phyloP scores from a whole-genome alignment of 352 stramenopile species.

The Pseudoperonospora humuli region DNA sequence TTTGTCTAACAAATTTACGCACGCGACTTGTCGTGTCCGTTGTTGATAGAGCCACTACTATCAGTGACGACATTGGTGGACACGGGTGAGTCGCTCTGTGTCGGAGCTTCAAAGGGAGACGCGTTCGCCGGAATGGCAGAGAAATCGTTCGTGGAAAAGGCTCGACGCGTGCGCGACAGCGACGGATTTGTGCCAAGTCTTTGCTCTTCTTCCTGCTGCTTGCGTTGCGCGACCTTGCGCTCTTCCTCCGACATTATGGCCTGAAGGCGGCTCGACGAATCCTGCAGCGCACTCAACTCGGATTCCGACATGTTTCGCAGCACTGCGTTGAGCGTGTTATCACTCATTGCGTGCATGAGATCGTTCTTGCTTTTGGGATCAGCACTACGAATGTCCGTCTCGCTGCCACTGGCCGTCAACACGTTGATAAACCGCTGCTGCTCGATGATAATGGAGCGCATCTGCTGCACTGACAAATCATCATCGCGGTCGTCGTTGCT shows the following conservation, averaged over 20 bases:
- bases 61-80: slow-evolving; percentile 10
- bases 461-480: slow-evolving; percentile 61
- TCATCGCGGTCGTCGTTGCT: slow-evolving; percentile 60
- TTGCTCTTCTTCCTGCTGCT: slow-evolving; percentile 27
- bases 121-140: slow-evolving; percentile 23
- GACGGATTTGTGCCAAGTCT: slow-evolving; percentile 30
- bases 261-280: slow-evolving; percentile 50
- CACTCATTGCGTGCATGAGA: slow-evolving; percentile 58
- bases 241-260: slow-evolving; percentile 57
- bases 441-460: slow-evolving; percentile 72
- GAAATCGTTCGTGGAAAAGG: slow-evolving; percentile 59
- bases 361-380: slow-evolving; percentile 32
- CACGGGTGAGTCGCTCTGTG: slow-evolving; percentile 3
- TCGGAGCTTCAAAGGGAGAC: slow-evolving; percentile 10
- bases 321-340: slow-evolving; percentile 51
- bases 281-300: slow-evolving; percentile 51
- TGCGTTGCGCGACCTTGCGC: slow-evolving; percentile 23
- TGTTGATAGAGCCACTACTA: neutral
- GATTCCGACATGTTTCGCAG: slow-evolving; percentile 65
- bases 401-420: slow-evolving; percentile 46
- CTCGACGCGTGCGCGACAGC: slow-evolving; percentile 43
- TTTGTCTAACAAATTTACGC: slow-evolving; percentile 18
- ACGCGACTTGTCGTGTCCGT: slow-evolving; percentile 8
- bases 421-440: slow-evolving; percentile 70
- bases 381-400: slow-evolving; percentile 35